phyloP scores from a whole-genome alignment of 2,329 filamentous ascomycete genomes.

The Anthostomella pinea region DNA sequence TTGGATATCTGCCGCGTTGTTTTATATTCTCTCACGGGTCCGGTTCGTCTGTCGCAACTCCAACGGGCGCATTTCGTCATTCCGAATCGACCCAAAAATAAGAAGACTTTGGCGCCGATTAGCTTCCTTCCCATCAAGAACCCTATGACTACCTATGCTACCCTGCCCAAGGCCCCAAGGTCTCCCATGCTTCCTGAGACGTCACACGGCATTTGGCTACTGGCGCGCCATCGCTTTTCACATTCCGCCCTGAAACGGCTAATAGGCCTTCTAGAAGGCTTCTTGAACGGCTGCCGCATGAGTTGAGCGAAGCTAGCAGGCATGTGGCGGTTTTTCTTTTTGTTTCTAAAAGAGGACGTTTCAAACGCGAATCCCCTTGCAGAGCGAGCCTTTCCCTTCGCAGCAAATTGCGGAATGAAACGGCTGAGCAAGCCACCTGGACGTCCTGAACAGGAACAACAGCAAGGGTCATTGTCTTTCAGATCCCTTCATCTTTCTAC shows the following conservation, averaged over 20 bases:
- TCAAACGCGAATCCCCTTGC: slow-evolving; percentile 3
- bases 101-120: too few relatives aligned
- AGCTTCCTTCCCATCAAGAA: background rate
- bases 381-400: slow-evolving; percentile 3
- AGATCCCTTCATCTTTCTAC: slow-evolving; percentile 1
- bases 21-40: too few relatives aligned
- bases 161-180: too few relatives aligned
- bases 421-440: background rate
- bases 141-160: background rate
- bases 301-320: background rate
- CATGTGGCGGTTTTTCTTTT: background rate
- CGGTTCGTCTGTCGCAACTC: too few relatives aligned
- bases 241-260: slow-evolving; percentile 5
- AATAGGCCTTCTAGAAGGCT: slow-evolving; percentile 20
- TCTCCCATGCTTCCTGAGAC: slow-evolving; percentile 3
- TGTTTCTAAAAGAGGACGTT: slow-evolving; percentile 7
- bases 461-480: slow-evolving; percentile 4
- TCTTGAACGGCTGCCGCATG: slow-evolving; percentile 11
- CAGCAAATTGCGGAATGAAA: slow-evolving; percentile 2
- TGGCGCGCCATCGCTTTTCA: too few relatives aligned
- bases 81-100: too few relatives aligned
- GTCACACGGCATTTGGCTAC: background rate
- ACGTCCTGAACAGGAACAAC: background rate
- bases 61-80: too few relatives aligned
- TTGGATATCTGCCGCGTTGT: too few relatives aligned